Evolutionary conservation across 495 filamentous ascomycete species (phyloP).

Genomic region (Penicillium salamii): DNA sequence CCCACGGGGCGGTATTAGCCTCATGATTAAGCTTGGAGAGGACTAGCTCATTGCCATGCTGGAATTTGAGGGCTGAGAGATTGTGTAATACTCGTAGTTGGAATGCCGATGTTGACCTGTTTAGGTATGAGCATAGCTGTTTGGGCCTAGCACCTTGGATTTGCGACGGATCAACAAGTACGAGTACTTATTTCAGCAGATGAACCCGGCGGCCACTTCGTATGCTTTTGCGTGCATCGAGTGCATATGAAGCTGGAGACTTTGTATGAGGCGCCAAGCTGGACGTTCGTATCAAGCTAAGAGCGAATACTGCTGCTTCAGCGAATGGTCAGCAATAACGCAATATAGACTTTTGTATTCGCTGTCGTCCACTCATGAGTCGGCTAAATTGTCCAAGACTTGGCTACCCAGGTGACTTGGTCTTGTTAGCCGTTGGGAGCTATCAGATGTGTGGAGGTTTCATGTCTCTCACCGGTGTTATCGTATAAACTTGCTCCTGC

Average conservation of each 20-base stretch:
- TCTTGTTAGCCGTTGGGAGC: background rate
- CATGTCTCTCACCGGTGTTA: conserved; percentile 50
- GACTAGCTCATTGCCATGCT: conserved; percentile 60
- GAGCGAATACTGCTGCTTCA: conserved; percentile 49
- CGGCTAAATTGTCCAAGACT: conserved; percentile 58
- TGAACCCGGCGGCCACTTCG: conserved; percentile 60
- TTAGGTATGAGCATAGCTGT: background rate
- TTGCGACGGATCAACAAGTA: background rate
- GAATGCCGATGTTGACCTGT: conserved; percentile 51
- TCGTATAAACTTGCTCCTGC: conserved; percentile 68
- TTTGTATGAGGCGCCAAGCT: conserved; percentile 65
- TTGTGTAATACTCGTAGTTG: conserved; percentile 73
- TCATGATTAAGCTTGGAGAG: conserved; percentile 69
- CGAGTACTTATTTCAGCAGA: conserved; percentile 55
- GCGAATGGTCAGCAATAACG: background rate
- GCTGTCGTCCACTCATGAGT: conserved; percentile 48
- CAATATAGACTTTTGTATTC: no score
- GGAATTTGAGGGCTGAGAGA: conserved; percentile 59
- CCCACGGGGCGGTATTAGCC: conserved; percentile 68
- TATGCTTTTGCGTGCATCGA: conserved; percentile 48
- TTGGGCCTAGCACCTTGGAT: background rate
- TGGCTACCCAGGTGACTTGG: conserved; percentile 60
- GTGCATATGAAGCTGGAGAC: conserved; percentile 53
- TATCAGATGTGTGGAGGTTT: background rate
- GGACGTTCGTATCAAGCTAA: conserved; percentile 68